phyloP scores from a whole-genome alignment of 139 green algal genomes.

The Astrephomene gubernaculifera region DNA sequence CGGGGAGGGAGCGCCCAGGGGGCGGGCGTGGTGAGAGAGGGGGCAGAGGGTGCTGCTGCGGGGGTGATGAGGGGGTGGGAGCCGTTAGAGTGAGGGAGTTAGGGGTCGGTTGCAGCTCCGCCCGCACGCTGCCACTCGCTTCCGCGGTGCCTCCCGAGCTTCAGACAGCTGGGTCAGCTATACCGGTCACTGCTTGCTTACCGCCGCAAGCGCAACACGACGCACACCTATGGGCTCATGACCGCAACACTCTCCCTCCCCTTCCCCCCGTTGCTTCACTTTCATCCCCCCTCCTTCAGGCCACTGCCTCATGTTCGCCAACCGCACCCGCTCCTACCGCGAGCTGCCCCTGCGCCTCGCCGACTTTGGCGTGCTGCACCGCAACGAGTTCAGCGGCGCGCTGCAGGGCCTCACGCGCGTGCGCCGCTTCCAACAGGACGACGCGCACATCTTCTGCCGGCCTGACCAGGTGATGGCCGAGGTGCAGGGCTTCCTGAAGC shows the following conservation, averaged over 20 bases:
- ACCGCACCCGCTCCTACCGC: conserved; percentile 90
- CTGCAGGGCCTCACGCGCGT: conserved; percentile 91
- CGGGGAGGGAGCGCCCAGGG: background rate
- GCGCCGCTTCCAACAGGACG: conserved; percentile 97
- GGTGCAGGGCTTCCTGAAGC: conserved; percentile 85
- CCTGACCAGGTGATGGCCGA: conserved; percentile 91
- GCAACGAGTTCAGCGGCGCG: conserved; percentile 94
- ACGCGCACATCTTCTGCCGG: conserved; percentile 99
- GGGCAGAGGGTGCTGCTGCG: no score
- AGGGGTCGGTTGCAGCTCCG: no score
- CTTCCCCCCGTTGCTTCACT: background rate
- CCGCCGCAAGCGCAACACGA: no score
- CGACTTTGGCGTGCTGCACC: conserved; percentile 98
- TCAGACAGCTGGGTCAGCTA: no score
- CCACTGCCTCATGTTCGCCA: conserved; percentile 97
- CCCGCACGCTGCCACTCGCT: no score
- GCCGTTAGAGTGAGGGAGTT: no score
- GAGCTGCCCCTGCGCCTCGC: conserved; percentile 95
- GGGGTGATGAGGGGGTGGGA: no score
- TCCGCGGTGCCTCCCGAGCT: no score
- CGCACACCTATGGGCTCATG: no score
- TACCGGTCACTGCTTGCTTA: no score
- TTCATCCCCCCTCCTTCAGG: conserved; percentile 56
- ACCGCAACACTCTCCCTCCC: no score
- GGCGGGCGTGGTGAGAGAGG: no score